phyloP scores from a whole-genome alignment of 1,139 yeast genomes.

The Yamadazyma triangularis region DNA sequence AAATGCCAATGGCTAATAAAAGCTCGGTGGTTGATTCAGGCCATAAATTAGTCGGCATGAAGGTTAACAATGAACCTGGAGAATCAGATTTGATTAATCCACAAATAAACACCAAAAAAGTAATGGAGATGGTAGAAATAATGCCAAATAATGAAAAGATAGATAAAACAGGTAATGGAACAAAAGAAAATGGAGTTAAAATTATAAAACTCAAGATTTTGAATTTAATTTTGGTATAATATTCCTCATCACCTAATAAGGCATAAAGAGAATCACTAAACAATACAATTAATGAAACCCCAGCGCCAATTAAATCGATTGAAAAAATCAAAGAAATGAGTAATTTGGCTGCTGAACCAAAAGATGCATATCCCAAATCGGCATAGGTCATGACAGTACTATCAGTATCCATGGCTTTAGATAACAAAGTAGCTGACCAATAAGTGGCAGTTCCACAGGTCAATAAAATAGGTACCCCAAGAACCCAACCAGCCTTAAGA shows the following conservation, averaged over 20 bases:
- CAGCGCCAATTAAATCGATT: slow-evolving; percentile 51
- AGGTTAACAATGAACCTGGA: slow-evolving; percentile 39
- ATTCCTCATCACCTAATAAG: slow-evolving; percentile 33
- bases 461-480: slow-evolving; percentile 37
- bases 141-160: slow-evolving; percentile 44
- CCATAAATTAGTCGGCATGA: slow-evolving; percentile 46
- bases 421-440: slow-evolving; percentile 43
- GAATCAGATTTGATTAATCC: slow-evolving; percentile 35
- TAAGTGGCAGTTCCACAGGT: slow-evolving; percentile 38
- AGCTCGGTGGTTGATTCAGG: slow-evolving; percentile 40
- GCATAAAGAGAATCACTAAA: slow-evolving; percentile 52
- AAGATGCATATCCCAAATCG: slow-evolving; percentile 77
- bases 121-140: slow-evolving; percentile 41
- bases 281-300: slow-evolving; percentile 50
- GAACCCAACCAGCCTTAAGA: slow-evolving; percentile 43
- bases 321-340: slow-evolving; percentile 39
- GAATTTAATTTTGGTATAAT: slow-evolving; percentile 35
- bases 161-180: slow-evolving; percentile 42
- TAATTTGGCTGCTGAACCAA: slow-evolving; percentile 43
- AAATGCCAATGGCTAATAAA: slow-evolving; percentile 49
- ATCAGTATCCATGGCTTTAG: slow-evolving; percentile 60
- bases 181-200: slow-evolving; percentile 43
- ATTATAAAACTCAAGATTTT: slow-evolving; percentile 37
- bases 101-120: slow-evolving; percentile 33
- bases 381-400: slow-evolving; percentile 81